Percentiles rank a stretch among this genome's conserved stretches.
Conservation (phyloP, 108 stramenopile genomes). For the Cyclostephanos tholiformis region DNA sequence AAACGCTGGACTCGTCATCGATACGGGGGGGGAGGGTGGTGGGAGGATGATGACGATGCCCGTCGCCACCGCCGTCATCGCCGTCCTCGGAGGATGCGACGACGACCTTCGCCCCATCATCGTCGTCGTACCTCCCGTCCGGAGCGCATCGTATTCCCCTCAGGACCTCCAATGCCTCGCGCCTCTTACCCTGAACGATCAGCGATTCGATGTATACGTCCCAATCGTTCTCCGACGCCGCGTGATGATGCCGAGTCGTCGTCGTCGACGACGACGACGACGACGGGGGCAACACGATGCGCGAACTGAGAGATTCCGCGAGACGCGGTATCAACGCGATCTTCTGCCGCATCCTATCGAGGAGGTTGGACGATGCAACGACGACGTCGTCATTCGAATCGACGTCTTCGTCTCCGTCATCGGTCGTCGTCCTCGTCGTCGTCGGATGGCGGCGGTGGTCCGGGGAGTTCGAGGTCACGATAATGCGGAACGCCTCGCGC, state of each 20-base stretch:
- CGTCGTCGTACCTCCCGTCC: too few relatives aligned
- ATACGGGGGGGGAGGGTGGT: constrained; percentile 22
- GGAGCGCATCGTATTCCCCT: constrained; percentile 30
- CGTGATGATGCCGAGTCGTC: not conserved
- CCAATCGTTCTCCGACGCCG: constrained; percentile 60
- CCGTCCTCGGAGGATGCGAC: too few relatives aligned
- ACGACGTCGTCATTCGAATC: not conserved
- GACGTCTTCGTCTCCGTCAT: too few relatives aligned
- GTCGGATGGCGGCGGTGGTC: too few relatives aligned
- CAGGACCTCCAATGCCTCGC: constrained; percentile 60
- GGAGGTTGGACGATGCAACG: constrained; percentile 16
- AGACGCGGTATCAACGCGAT: constrained; percentile 65
- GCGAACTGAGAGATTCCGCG: constrained; percentile 67
- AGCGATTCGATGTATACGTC: constrained; percentile 57
- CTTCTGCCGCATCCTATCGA: constrained; percentile 33
- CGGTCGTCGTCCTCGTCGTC: too few relatives aligned
- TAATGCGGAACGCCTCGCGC: not conserved
- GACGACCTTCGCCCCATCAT: constrained; percentile 3
- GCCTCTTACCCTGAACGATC: constrained; percentile 60
- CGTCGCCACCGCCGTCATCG: not conserved
- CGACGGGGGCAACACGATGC: constrained; percentile 36
- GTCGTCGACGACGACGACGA: not conserved
- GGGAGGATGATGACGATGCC: not conserved
- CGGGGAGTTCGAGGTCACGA: not conserved
- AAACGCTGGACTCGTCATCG: constrained; percentile 42